Conservation (phyloP, 129 eudicot species). For the Chrysanthemum lavandulifolium region DNA sequence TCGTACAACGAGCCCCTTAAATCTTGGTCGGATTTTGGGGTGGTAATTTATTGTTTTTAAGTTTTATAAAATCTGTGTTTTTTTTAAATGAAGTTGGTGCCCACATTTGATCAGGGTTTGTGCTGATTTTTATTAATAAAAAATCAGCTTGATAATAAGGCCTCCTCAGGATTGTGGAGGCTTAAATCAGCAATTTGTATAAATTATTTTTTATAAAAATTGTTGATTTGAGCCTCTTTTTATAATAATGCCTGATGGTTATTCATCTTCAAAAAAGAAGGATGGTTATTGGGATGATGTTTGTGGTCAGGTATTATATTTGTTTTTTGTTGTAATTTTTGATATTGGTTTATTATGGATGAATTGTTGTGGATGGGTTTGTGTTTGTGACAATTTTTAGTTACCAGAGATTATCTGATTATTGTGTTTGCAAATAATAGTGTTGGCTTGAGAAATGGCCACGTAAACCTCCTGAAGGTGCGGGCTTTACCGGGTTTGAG, state of each 20-base stretch:
- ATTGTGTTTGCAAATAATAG: not conserved
- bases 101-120: slow-evolving; percentile 30
- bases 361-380: not conserved
- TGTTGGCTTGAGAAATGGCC: too few species aligned
- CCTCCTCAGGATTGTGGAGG: slow-evolving; percentile 31
- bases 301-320: slow-evolving; percentile 44
- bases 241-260: slow-evolving; percentile 46
- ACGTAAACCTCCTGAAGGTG: too few species aligned
- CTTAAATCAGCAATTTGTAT: slow-evolving; percentile 30
- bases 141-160: slow-evolving; percentile 24
- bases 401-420: not conserved
- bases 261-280: slow-evolving; percentile 59
- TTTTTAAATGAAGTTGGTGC: slow-evolving; percentile 3
- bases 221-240: slow-evolving; percentile 33
- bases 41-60: not conserved
- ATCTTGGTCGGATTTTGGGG: slow-evolving; percentile 21
- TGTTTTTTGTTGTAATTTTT: not conserved
- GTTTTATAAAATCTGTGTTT: not conserved
- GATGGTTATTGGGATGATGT: slow-evolving; percentile 58
- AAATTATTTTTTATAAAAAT: not conserved
- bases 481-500: too few species aligned
- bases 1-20: slow-evolving; percentile 29
- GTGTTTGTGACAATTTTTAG: not conserved
- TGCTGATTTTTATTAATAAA: slow-evolving; percentile 5
- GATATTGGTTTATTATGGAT: slow-evolving; percentile 16